These are phyloP conservation scores for Quambalaria eucalypti DNA, from an alignment of 1,284 basidiomycete species.

Conservation along the genomic window DNA sequence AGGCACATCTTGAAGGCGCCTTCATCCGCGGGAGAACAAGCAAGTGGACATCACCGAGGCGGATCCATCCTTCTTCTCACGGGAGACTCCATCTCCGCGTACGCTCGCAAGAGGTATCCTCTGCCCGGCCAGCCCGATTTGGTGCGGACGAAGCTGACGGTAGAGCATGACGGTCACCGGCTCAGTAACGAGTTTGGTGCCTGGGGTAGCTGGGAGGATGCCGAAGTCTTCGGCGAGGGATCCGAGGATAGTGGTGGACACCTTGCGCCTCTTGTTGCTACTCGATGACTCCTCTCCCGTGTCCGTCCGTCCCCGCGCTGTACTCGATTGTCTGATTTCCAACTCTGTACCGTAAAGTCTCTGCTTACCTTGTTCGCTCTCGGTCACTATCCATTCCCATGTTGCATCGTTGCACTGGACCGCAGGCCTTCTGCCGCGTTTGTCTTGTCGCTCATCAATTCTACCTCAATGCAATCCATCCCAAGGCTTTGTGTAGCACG, in stretches of 20 bases:
- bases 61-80: slow-evolving; percentile 3
- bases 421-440: no score
- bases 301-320: no score
- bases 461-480: no score
- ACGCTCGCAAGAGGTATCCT: slow-evolving; percentile 3
- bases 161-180: slow-evolving; percentile 2
- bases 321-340: no score
- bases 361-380: neutral
- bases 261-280: no score
- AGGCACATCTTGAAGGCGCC: neutral
- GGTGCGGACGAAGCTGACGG: neutral
- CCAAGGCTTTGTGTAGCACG: no score
- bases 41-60: no score
- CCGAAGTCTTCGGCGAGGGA: slow-evolving; percentile 4
- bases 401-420: no score
- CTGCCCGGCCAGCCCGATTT: slow-evolving; percentile 1
- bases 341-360: neutral
- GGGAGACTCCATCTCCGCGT: neutral
- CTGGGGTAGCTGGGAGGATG: slow-evolving; percentile 3
- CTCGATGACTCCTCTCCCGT: no score
- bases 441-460: no score
- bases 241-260: no score
- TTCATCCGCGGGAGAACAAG: neutral
- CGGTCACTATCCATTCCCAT: neutral
- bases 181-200: slow-evolving; percentile 4